Conservation (phyloP, 257 asterid species). For the Coffea eugenioides region DNA sequence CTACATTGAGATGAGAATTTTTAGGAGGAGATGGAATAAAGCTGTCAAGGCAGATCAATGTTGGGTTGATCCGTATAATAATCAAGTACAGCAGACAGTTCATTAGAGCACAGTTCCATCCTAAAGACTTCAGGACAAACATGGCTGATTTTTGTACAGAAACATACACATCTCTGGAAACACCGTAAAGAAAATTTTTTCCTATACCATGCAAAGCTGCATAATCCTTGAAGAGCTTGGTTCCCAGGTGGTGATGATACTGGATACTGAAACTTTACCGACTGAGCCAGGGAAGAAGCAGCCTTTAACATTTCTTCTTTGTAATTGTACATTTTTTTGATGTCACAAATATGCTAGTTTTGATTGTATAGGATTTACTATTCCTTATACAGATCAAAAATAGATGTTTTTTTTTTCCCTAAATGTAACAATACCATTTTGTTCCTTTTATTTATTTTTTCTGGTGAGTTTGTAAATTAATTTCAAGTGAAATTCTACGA, state of each 20-base stretch:
- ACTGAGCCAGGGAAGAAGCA: not conserved
- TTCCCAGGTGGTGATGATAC: not conserved
- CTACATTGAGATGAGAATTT: constrained; percentile 54
- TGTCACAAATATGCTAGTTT: not conserved
- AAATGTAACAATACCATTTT: not conserved
- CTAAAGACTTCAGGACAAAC: not conserved
- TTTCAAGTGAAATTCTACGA: too few relatives aligned
- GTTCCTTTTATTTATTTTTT: not conserved
- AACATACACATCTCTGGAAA: constrained; percentile 5
- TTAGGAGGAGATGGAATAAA: constrained; percentile 56
- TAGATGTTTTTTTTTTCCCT: not conserved
- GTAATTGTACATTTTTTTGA: not conserved
- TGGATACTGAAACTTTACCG: not conserved
- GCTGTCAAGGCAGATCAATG: constrained; percentile 63
- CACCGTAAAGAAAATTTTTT: not conserved
- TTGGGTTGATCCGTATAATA: constrained; percentile 65
- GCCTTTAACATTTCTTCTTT: not conserved
- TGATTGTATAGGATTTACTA: not conserved
- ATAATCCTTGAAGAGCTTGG: constrained; percentile 2
- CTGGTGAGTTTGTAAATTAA: too few relatives aligned
- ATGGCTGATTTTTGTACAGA: constrained; percentile 18
- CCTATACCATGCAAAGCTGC: not conserved
- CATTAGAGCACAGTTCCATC: constrained; percentile 14
- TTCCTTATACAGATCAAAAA: not conserved
- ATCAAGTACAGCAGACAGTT: constrained; percentile 4